Evolutionary conservation across 176 grass and related monocot genomes (phyloP).

Genomic region (Melocanna baccifera): DNA sequence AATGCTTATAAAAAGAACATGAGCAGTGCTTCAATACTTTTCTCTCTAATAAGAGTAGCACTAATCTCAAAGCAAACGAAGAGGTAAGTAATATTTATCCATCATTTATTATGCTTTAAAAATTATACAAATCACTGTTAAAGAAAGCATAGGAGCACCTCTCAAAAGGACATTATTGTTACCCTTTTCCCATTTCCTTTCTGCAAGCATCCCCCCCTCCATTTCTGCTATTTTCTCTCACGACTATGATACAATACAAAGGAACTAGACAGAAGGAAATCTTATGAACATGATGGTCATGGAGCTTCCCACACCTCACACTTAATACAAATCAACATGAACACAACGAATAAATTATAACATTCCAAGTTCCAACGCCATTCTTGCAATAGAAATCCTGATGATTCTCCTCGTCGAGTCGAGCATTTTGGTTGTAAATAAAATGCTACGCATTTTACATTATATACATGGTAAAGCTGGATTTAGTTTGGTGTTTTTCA

Average conservation of each 20-base stretch:
- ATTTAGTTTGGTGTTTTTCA: constrained; percentile 19
- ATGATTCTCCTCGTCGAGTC: neutral
- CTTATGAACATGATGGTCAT: neutral
- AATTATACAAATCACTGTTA: too few species aligned
- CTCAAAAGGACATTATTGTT: neutral
- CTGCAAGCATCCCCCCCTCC: neutral
- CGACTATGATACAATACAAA: neutral
- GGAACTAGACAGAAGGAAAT: neutral
- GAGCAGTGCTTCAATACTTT: too few species aligned
- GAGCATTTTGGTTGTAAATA: neutral
- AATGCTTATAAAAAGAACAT: neutral
- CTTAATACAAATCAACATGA: neutral
- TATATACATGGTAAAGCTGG: neutral
- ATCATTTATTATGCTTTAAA: too few species aligned
- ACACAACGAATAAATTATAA: constrained; percentile 14
- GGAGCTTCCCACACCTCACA: neutral
- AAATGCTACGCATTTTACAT: neutral
- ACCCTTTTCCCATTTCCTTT: neutral
- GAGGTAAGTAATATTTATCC: too few species aligned
- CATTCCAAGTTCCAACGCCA: neutral
- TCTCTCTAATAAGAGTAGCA: too few species aligned
- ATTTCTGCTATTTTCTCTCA: neutral
- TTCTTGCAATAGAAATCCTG: neutral
- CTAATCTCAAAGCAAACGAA: too few species aligned
- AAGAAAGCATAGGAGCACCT: too few species aligned